These are phyloP conservation scores for Aspergillus biplanus DNA, from an alignment of 495 filamentous ascomycete species.

Conservation along the genomic window DNA sequence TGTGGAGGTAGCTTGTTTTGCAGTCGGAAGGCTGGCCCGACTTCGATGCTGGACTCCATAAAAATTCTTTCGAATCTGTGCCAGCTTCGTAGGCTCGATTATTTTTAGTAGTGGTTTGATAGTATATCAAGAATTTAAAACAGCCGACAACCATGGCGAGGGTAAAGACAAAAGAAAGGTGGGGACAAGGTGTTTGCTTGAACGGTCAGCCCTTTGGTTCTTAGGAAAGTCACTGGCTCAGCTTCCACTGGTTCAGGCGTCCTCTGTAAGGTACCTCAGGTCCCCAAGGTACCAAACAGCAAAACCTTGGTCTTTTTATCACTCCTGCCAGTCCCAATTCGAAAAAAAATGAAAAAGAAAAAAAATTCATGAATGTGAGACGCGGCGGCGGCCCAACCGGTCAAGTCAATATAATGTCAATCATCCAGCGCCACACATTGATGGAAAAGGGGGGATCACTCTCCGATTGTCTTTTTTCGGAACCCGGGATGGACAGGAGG, in stretches of 20 bases:
- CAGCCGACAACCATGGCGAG: not conserved
- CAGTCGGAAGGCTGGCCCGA: not conserved
- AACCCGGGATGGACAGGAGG: not conserved
- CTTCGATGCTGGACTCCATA: no score
- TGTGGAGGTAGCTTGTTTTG: not conserved
- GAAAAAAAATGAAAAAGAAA: not conserved
- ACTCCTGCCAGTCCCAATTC: no score
- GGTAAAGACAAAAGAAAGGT: not conserved
- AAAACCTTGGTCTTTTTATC: not conserved
- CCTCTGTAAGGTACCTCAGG: not conserved
- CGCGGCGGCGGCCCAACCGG: conserved; percentile 13
- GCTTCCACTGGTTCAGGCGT: not conserved
- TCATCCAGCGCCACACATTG: conserved; percentile 27
- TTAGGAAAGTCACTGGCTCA: not conserved
- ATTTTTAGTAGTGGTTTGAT: not conserved
- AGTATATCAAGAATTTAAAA: not conserved
- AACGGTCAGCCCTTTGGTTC: not conserved
- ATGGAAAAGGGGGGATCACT: conserved; percentile 14
- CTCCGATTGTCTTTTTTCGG: not conserved
- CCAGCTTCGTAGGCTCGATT: not conserved
- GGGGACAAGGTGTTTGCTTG: no score
- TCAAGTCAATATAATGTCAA: conserved; percentile 25
- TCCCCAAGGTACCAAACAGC: not conserved
- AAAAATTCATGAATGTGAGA: conserved; percentile 18
- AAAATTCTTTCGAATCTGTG: not conserved